Conservation (phyloP, 73 alveolate species). For the Symbiodinium natans region DNA sequence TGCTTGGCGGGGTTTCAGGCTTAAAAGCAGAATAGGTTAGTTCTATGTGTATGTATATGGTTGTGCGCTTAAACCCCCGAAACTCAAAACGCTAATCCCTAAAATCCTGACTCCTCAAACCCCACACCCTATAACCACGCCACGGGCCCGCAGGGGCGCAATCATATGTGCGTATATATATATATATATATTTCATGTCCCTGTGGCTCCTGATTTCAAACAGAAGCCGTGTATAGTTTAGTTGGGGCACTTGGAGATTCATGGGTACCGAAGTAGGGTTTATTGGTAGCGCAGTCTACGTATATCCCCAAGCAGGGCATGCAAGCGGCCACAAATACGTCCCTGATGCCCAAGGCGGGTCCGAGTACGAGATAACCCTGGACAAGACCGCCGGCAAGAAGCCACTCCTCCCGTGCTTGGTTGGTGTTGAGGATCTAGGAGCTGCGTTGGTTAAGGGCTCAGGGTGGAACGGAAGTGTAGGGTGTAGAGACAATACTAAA, state of each 20-base stretch:
- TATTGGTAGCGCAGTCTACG: not conserved
- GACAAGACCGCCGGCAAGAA: conserved; percentile 46
- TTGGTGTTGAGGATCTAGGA: not conserved
- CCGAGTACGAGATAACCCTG: conserved; percentile 42
- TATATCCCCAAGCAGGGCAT: not conserved
- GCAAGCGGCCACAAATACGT: not conserved
- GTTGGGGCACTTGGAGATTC: not conserved
- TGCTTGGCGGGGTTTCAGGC: too few relatives aligned
- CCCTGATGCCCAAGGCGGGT: not conserved
- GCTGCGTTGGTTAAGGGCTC: not conserved
- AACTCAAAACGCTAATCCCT: too few relatives aligned
- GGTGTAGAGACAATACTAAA: too few relatives aligned
- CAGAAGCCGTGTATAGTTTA: not conserved
- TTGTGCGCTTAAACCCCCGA: too few relatives aligned
- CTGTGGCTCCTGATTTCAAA: not conserved
- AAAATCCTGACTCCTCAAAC: too few relatives aligned
- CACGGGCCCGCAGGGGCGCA: too few relatives aligned
- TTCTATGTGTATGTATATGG: too few relatives aligned
- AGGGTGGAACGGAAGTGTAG: too few relatives aligned
- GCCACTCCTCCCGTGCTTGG: too few relatives aligned
- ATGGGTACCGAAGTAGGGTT: not conserved
- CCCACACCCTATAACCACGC: too few relatives aligned
- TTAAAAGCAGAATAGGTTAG: too few relatives aligned
- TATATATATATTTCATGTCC: not conserved
- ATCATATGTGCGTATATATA: too few relatives aligned